phyloP scores from a whole-genome alignment of 805 yeast genomes.

The Priceomyces haplophilus region DNA sequence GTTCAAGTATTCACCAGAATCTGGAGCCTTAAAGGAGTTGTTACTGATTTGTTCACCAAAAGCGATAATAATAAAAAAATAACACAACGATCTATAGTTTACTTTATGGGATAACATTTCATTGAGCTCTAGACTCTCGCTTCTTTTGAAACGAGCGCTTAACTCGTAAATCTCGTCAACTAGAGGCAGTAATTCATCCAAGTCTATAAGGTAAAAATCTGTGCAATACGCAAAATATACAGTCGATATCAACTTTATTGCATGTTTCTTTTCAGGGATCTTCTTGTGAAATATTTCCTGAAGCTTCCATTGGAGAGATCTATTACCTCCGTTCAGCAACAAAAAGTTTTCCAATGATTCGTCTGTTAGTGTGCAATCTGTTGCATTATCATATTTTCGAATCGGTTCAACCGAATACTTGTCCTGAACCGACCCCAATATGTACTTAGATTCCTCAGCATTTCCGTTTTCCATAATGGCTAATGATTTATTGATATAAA shows the following conservation, averaged over 20 bases:
- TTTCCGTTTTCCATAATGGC: neutral
- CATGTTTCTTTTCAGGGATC: constrained; percentile 24
- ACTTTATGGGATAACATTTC: constrained; percentile 6
- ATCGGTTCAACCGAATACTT: too few relatives aligned
- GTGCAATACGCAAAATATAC: constrained; percentile 30
- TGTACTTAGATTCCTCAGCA: neutral
- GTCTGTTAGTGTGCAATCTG: neutral
- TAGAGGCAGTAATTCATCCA: constrained; percentile 14
- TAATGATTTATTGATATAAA: neutral
- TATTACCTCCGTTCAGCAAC: constrained; percentile 26
- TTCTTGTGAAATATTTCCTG: constrained; percentile 15
- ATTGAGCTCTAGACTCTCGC: neutral
- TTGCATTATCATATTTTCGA: too few relatives aligned
- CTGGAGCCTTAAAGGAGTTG: constrained; percentile 2
- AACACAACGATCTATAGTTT: constrained; percentile 21
- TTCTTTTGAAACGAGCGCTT: constrained; percentile 5
- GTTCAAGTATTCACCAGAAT: constrained; percentile 3
- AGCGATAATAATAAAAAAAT: constrained; percentile 33
- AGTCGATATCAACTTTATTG: constrained; percentile 20
- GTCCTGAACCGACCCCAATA: neutral
- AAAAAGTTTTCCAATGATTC: constrained; percentile 21
- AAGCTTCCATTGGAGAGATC: constrained; percentile 22
- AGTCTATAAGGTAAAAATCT: constrained; percentile 36
- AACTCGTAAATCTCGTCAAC: constrained; percentile 15
- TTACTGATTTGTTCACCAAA: constrained; percentile 35